A percentile compares a stretch with the other conserved stretches of the same genome.
Evolutionary conservation across 2,329 filamentous ascomycete genomes (phyloP).

Genomic region (Onygenales sp.): DNA sequence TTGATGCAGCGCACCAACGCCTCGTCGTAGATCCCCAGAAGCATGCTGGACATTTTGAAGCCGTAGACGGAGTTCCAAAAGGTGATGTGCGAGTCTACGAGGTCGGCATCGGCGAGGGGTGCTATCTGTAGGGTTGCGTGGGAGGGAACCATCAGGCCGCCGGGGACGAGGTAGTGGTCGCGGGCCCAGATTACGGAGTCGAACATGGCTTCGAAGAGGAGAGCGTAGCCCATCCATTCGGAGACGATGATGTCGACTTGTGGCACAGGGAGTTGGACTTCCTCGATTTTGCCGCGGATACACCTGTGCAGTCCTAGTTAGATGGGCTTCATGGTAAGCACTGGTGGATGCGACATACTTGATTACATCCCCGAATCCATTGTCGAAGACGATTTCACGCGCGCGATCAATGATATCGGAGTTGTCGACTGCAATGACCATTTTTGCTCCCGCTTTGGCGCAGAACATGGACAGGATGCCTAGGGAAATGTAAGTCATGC

Average conservation of each 20-base stretch:
- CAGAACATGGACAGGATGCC: slow-evolving; percentile 93
- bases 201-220: slow-evolving; percentile 93
- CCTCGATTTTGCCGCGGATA: slow-evolving; percentile 77
- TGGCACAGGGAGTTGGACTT: slow-evolving; percentile 65
- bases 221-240: slow-evolving; percentile 95
- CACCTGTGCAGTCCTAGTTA: slow-evolving; percentile 35
- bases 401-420: slow-evolving; percentile 84
- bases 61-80: slow-evolving; percentile 94
- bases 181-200: slow-evolving; percentile 83
- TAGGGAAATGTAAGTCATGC: slow-evolving; percentile 27
- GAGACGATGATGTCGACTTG: slow-evolving; percentile 91
- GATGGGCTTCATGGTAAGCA: not conserved
- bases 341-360: slow-evolving; percentile 36
- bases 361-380: slow-evolving; percentile 63
- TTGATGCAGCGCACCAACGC: slow-evolving; percentile 59
- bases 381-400: slow-evolving; percentile 72
- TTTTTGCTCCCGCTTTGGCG: slow-evolving; percentile 75
- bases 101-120: slow-evolving; percentile 68
- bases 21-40: slow-evolving; percentile 70
- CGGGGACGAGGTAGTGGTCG: slow-evolving; percentile 72
- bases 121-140: slow-evolving; percentile 76
- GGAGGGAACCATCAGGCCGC: slow-evolving; percentile 76
- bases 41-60: slow-evolving; percentile 90
- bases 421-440: slow-evolving; percentile 86
- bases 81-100: slow-evolving; percentile 63